Percentiles rank a stretch among this genome's conserved stretches.
These are phyloP conservation scores for Catenaria anguillulae DNA, from an alignment of 371 early-diverging fungal species.

Conservation along the genomic window DNA sequence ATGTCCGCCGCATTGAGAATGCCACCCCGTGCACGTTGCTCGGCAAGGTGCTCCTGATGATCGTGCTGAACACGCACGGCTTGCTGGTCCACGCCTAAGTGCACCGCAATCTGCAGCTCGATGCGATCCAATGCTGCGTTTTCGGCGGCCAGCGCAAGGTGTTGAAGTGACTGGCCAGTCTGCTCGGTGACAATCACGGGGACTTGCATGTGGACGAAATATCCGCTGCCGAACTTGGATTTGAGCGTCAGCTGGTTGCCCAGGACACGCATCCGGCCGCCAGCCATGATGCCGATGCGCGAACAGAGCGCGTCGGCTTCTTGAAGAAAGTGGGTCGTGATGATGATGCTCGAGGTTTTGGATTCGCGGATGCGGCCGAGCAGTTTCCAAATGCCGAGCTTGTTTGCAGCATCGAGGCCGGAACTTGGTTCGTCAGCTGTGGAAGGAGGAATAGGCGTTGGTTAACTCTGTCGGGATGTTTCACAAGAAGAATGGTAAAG, in stretches of 20 bases:
- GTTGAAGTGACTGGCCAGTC: background rate
- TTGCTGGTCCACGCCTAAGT: background rate
- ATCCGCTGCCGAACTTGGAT: constrained; percentile 21
- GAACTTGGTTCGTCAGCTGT: constrained; percentile 54
- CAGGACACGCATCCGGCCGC: constrained; percentile 28
- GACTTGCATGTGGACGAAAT: background rate
- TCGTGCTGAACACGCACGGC: background rate
- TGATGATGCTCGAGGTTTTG: constrained; percentile 2
- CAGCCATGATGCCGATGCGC: constrained; percentile 32
- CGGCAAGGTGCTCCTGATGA: background rate
- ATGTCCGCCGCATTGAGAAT: background rate
- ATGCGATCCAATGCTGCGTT: background rate
- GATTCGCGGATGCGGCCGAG: constrained; percentile 25
- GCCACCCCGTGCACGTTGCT: background rate
- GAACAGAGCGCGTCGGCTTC: constrained; percentile 28
- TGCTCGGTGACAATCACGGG: background rate
- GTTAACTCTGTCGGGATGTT: no score
- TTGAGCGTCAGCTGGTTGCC: constrained; percentile 30
- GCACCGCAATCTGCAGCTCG: background rate
- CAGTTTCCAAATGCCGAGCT: constrained; percentile 27
- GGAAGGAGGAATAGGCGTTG: no score
- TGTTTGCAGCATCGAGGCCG: constrained; percentile 31
- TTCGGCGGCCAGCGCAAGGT: background rate
- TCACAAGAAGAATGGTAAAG: no score
- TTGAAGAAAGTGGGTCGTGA: constrained; percentile 25